These are phyloP conservation scores for Calocera viscosa DNA, from an alignment of 768 basidiomycete genomes.

Conservation along the genomic window DNA sequence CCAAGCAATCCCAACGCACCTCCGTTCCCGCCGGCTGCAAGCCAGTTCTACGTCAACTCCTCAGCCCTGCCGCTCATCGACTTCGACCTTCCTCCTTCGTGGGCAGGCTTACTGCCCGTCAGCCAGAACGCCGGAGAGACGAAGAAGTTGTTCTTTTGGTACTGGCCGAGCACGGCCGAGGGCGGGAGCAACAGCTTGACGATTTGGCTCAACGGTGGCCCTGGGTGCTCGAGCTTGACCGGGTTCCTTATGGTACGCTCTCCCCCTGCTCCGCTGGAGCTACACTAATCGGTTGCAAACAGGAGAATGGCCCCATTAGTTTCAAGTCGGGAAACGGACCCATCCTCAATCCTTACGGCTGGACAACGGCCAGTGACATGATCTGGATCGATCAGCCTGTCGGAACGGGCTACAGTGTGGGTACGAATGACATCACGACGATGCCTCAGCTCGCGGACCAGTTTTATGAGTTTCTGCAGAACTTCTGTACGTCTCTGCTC, in stretches of 20 bases:
- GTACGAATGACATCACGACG: constrained; percentile 41
- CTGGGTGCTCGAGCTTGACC: constrained; percentile 9
- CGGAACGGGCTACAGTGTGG: constrained; percentile 66
- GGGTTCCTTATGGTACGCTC: neutral
- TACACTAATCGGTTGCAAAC: neutral
- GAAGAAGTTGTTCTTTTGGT: constrained; percentile 14
- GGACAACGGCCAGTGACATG: neutral
- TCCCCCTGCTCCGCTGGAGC: neutral
- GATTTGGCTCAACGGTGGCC: constrained; percentile 12
- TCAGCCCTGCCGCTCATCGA: constrained; percentile 5
- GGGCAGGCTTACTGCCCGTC: constrained; percentile 10
- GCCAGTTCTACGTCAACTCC: constrained; percentile 10
- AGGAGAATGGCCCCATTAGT: neutral
- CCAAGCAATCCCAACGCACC: neutral
- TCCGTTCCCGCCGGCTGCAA: neutral
- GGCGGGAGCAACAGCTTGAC: constrained; percentile 1
- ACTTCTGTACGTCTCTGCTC: constrained; percentile 9
- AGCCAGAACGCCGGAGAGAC: neutral
- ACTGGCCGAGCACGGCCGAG: neutral
- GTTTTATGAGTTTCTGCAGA: constrained; percentile 13
- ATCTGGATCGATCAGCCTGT: constrained; percentile 49
- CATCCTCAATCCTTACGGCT: neutral
- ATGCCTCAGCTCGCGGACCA: constrained; percentile 13
- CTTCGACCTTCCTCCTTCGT: constrained; percentile 8
- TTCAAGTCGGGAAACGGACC: neutral